phyloP scores from a whole-genome alignment of 164 flowering plant species.

The Aristolochia fimbriata region DNA sequence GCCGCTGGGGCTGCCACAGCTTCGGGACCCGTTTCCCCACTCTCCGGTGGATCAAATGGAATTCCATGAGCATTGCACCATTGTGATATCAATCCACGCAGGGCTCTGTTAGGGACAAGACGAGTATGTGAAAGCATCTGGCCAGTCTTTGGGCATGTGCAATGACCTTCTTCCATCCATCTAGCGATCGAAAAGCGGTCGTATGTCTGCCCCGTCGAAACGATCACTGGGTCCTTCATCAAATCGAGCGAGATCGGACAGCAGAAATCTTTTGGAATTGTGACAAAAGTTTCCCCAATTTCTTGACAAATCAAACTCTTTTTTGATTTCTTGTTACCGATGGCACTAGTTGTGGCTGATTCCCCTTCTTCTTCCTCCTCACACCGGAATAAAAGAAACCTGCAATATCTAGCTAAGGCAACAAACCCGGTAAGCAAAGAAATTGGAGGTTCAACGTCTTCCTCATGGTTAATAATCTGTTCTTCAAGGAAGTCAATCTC shows the following conservation, averaged over 20 bases:
- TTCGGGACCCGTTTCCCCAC: slow-evolving; percentile 30
- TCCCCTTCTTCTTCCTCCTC: slow-evolving; percentile 40
- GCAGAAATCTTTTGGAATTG: slow-evolving; percentile 71
- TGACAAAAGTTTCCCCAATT: slow-evolving; percentile 48
- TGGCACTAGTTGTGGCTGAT: not conserved
- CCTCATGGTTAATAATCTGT: slow-evolving; percentile 60
- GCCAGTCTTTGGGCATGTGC: slow-evolving; percentile 85
- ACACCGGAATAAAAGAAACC: slow-evolving; percentile 72
- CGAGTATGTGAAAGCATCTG: slow-evolving; percentile 58
- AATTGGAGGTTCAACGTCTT: slow-evolving; percentile 58
- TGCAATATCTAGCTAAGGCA: slow-evolving; percentile 58
- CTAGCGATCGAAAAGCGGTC: slow-evolving; percentile 63
- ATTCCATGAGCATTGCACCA: slow-evolving; percentile 75
- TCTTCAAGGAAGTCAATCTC: slow-evolving; percentile 94
- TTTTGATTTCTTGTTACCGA: slow-evolving; percentile 26
- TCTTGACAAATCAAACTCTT: slow-evolving; percentile 46
- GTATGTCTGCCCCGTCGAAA: slow-evolving; percentile 92
- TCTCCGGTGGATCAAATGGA: slow-evolving; percentile 48
- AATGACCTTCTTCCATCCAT: slow-evolving; percentile 89
- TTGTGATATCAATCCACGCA: slow-evolving; percentile 60
- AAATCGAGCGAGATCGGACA: slow-evolving; percentile 84
- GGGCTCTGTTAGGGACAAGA: slow-evolving; percentile 71
- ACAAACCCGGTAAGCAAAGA: slow-evolving; percentile 71
- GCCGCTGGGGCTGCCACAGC: slow-evolving; percentile 28
- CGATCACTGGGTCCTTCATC: slow-evolving; percentile 85